Conservation (phyloP, 2,329 filamentous ascomycete genomes). For the Xylariaceae sp. region DNA sequence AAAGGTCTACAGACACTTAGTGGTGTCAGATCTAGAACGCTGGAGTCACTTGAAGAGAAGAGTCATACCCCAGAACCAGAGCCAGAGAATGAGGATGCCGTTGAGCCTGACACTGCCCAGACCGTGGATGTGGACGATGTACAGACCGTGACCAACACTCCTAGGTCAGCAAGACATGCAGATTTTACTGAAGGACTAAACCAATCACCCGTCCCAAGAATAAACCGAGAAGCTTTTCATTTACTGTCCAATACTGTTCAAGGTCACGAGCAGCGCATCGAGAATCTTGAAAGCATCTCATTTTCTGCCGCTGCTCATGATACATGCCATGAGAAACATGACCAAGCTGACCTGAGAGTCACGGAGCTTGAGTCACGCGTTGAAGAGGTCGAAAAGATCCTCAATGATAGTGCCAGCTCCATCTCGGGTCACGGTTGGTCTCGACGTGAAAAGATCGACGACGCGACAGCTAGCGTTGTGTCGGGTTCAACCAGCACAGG, state of each 20-base stretch:
- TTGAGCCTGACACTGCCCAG: slow-evolving; percentile 30
- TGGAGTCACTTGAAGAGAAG: slow-evolving; percentile 44
- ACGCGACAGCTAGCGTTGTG: slow-evolving; percentile 53
- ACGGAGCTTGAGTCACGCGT: slow-evolving; percentile 72
- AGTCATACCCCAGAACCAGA: slow-evolving; percentile 28
- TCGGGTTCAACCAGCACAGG: slow-evolving; percentile 55
- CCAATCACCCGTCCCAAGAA: slow-evolving; percentile 28
- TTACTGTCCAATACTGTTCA: slow-evolving; percentile 60
- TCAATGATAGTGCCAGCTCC: slow-evolving; percentile 55
- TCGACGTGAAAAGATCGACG: slow-evolving; percentile 50
- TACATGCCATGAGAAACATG: slow-evolving; percentile 71
- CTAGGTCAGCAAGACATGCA: slow-evolving; percentile 37
- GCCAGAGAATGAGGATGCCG: slow-evolving; percentile 31
- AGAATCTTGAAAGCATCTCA: slow-evolving; percentile 72
- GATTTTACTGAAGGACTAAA: slow-evolving; percentile 31
- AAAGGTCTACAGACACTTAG: slow-evolving; percentile 62
- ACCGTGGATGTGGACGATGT: slow-evolving; percentile 35
- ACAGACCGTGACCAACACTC: slow-evolving; percentile 43
- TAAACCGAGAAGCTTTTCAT: slow-evolving; percentile 49
- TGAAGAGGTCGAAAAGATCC: slow-evolving; percentile 63
- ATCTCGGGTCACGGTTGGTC: slow-evolving; percentile 45
- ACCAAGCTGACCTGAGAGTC: slow-evolving; percentile 70
- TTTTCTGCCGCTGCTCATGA: slow-evolving; percentile 72
- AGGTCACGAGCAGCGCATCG: slow-evolving; percentile 69
- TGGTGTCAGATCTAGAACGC: slow-evolving; percentile 45